phyloP scores from a whole-genome alignment of 768 basidiomycete species.

The Gloeophyllum trabeum region DNA sequence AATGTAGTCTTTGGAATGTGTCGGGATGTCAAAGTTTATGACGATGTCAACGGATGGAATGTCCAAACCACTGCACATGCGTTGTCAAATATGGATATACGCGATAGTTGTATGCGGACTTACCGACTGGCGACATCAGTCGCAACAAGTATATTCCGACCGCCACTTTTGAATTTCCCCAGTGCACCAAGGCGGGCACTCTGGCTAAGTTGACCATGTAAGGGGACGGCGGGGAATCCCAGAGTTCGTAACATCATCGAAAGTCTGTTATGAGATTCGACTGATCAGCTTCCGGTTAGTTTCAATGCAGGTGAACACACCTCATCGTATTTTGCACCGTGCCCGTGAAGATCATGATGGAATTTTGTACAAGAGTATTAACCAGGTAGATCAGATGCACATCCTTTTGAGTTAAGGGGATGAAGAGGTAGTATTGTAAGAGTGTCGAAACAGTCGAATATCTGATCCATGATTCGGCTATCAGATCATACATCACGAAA shows the following conservation, averaged over 20 bases:
- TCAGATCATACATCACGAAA: background rate
- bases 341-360: conserved; percentile 92
- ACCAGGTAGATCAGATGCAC: conserved; percentile 81
- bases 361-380: conserved; percentile 84
- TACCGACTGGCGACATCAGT: conserved; percentile 93
- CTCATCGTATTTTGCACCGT: conserved; percentile 90
- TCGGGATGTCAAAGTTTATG: conserved; percentile 96
- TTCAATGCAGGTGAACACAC: conserved; percentile 22
- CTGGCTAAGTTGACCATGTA: conserved; percentile 93
- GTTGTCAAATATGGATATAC: conserved; percentile 2
- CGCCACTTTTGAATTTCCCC: conserved; percentile 91
- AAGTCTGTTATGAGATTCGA: conserved; percentile 36
- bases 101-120: conserved; percentile 16
- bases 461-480: conserved; percentile 29
- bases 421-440: conserved; percentile 91
- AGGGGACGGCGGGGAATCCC: conserved; percentile 89
- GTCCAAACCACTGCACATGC: conserved; percentile 65
- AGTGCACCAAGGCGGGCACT: conserved; percentile 88
- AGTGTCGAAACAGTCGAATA: conserved; percentile 96
- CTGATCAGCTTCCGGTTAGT: background rate
- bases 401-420: conserved; percentile 88
- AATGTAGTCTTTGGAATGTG: conserved; percentile 98
- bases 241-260: conserved; percentile 84
- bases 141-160: conserved; percentile 84
- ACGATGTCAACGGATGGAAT: conserved; percentile 94